Evolutionary conservation across 805 yeast genomes (phyloP).

Genomic region (Kodamaea sagamina): DNA sequence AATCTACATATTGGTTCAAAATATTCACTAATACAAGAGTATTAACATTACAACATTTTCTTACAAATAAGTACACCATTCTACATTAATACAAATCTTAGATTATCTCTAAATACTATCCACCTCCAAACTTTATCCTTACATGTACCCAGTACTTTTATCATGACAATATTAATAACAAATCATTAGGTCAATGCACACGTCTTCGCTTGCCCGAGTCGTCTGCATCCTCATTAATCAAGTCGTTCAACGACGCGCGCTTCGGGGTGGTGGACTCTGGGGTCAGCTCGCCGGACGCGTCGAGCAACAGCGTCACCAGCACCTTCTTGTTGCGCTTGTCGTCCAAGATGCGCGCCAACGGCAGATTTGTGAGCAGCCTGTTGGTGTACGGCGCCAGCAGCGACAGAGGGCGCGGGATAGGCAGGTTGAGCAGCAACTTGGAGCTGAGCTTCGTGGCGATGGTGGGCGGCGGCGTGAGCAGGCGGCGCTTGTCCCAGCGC

Average conservation of each 20-base stretch:
- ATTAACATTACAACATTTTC: too few species aligned
- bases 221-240: slow-evolving; percentile 8
- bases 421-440: slow-evolving; percentile 13
- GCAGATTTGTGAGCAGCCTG: slow-evolving; percentile 20
- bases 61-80: too few species aligned
- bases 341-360: slow-evolving; percentile 17
- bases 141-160: too few species aligned
- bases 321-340: slow-evolving; percentile 22
- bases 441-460: slow-evolving; percentile 7
- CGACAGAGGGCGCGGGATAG: slow-evolving; percentile 13
- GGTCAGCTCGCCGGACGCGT: slow-evolving; percentile 8
- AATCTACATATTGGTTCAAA: too few species aligned
- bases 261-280: slow-evolving; percentile 4
- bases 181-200: not conserved
- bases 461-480: slow-evolving; percentile 17
- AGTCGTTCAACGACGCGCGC: slow-evolving; percentile 4
- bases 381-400: slow-evolving; percentile 11
- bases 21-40: too few species aligned
- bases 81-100: too few species aligned
- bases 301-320: slow-evolving; percentile 27
- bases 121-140: too few species aligned
- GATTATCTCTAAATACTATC: too few species aligned
- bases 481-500: slow-evolving; percentile 6
- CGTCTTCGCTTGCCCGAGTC: slow-evolving; percentile 12
- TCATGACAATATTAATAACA: too few species aligned